A percentile compares a stretch with the other conserved stretches of the same genome.
phyloP scores from a whole-genome alignment of 306 rosid genomes.

The Vigna angularis region DNA sequence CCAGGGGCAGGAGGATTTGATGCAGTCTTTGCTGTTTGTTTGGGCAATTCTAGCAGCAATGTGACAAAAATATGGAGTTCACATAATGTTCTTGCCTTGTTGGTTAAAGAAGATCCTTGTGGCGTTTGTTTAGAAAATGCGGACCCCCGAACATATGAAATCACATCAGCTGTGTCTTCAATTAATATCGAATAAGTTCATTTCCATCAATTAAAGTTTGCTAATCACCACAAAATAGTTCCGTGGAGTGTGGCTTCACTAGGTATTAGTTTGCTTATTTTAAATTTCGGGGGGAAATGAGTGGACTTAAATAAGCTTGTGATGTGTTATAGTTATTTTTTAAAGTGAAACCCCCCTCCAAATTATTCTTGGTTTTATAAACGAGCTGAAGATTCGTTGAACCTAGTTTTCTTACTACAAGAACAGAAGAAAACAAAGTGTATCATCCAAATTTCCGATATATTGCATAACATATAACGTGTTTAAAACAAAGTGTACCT shows the following conservation, averaged over 20 bases:
- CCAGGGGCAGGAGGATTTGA: constrained; percentile 99
- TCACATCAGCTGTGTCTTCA: constrained; percentile 78
- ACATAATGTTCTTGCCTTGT: constrained; percentile 77
- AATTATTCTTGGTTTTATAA: constrained; percentile 23
- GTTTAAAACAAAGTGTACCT: background rate
- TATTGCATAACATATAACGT: constrained; percentile 19
- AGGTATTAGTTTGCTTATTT: constrained; percentile 19
- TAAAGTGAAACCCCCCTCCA: constrained; percentile 15
- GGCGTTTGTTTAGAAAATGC: constrained; percentile 82
- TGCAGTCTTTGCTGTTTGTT: constrained; percentile 85
- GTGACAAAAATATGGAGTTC: constrained; percentile 68
- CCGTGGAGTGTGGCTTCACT: constrained; percentile 38
- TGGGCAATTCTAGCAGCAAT: constrained; percentile 70
- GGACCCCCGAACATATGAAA: constrained; percentile 78
- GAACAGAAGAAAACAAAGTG: constrained; percentile 17
- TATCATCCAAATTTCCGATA: constrained; percentile 20
- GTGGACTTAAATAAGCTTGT: constrained; percentile 17
- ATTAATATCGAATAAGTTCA: constrained; percentile 58
- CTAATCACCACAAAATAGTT: constrained; percentile 22
- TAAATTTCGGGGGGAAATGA: background rate
- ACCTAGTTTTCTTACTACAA: constrained; percentile 11
- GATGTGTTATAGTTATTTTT: background rate
- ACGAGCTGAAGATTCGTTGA: constrained; percentile 32
- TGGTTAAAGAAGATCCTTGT: constrained; percentile 93
- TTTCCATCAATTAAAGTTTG: constrained; percentile 30